Base-by-base conservation (phyloP, 2,329 filamentous ascomycete genomes). In the Metarhizium robertsii region DNA sequence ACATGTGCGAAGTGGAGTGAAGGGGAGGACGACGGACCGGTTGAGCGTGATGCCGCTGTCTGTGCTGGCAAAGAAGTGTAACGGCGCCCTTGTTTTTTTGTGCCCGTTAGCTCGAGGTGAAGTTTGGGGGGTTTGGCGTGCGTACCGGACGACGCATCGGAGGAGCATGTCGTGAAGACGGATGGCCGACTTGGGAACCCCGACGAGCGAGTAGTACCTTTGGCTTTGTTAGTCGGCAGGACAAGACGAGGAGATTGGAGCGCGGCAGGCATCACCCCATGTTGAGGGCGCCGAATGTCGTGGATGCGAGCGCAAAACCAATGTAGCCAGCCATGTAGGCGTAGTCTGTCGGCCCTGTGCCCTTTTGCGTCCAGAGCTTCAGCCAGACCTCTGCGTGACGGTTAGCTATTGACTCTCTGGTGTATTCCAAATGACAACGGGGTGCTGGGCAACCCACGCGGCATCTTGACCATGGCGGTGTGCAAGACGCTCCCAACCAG, bases 31-130 rank as follows among this genome's bases (percentile, higher is more conserved):
- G 6, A 20, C 25, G 25, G 3, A 54, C 52, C 73, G 61, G 42
- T 75, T 77, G 14, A 76, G 55, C 1, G 72, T 71, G 2, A 68
- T 65, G 0, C 74, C 74, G 1, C 64, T 71, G 3, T 76, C 73
- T 0, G 70, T 75, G 3, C 57, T 60, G 0, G 71, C 71, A 50
- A 77, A 76, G 54, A 71, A 78, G 2, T 63, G 61, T 0, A 75
- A 60, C 0, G 73, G 70, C 0, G 75, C 74, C 8, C 52, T 53
- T 18, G 32, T 34, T n/a, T n/a, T n/a, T n/a, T 34, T 34, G 7
- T 7, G 32, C 32, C 1, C 10, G 32, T 34, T 34, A 34, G 32
- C 32, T 34, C 3, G 32, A 34, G 32, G 32, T 34, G 29, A 34
- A 2, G 14, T 4, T 6, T 11, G 20, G 34, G 25, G 29, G 30